Percentiles rank a stretch among this genome's conserved stretches.
phyloP scores from a whole-genome alignment of 148 eudicot species.

The Dysphania ambrosioides region DNA sequence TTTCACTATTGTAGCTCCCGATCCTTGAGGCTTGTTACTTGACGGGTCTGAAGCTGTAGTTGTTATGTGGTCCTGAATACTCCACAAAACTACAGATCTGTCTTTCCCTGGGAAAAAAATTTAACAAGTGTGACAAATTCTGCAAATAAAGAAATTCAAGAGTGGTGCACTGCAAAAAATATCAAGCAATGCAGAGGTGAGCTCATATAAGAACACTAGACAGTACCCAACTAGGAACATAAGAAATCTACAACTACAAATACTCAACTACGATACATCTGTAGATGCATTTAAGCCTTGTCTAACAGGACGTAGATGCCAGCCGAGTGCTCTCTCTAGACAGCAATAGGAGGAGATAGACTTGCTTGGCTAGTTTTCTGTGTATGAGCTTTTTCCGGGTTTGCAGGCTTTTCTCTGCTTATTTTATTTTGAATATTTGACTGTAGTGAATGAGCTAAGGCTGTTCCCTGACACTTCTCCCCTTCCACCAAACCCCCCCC shows the following conservation, averaged over 20 bases:
- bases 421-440: too few species aligned
- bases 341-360: too few species aligned
- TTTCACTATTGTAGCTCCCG: slow-evolving; percentile 57
- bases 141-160: background rate
- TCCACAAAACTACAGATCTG: slow-evolving; percentile 85
- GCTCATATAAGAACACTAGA: background rate
- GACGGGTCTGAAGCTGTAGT: slow-evolving; percentile 59
- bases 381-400: background rate
- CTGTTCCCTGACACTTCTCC: background rate
- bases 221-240: background rate
- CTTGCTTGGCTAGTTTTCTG: background rate
- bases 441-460: background rate
- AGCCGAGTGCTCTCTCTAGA: too few species aligned
- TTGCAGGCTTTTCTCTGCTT: background rate
- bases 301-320: too few species aligned
- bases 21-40: slow-evolving; percentile 49
- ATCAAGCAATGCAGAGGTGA: background rate
- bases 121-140: slow-evolving; percentile 1
- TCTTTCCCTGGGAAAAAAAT: slow-evolving; percentile 68
- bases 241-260: background rate
- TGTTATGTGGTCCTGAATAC: slow-evolving; percentile 88
- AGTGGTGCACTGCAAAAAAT: background rate
- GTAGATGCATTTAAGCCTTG: background rate
- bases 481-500: too few species aligned
- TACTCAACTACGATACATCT: background rate